These are phyloP conservation scores for Candida taoyuanica DNA, from an alignment of 805 yeast genomes.

Conservation along the genomic window DNA sequence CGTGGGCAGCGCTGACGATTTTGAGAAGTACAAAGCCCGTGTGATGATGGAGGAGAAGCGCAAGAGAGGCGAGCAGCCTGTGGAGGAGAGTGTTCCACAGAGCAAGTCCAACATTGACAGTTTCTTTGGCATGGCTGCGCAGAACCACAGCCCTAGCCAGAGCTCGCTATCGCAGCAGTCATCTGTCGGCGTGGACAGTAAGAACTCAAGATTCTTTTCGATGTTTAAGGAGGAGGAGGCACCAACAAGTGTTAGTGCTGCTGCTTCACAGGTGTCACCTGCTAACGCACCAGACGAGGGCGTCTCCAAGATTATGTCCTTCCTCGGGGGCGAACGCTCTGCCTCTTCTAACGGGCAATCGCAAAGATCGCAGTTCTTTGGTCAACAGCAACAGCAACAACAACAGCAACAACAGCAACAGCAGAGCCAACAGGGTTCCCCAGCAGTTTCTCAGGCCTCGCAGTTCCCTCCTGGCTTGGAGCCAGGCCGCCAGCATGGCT, in stretches of 20 bases:
- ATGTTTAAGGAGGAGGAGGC: conserved; percentile 23
- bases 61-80: conserved; percentile 28
- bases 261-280: background rate
- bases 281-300: conserved; percentile 12
- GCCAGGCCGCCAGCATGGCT: conserved; percentile 11
- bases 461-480: conserved; percentile 23
- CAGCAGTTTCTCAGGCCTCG: conserved; percentile 8
- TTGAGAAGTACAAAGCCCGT: conserved; percentile 37
- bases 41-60: conserved; percentile 34
- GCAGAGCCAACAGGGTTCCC: conserved; percentile 7
- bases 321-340: conserved; percentile 10
- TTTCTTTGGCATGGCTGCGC: conserved; percentile 20
- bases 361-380: conserved; percentile 17
- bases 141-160: too few relatives aligned
- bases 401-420: too few relatives aligned
- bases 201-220: conserved; percentile 27
- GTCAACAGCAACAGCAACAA: too few relatives aligned
- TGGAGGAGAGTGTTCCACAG: conserved; percentile 3
- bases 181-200: conserved; percentile 16
- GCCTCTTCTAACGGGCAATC: background rate
- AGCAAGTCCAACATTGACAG: conserved; percentile 21
- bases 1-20: conserved; percentile 29
- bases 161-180: too few relatives aligned
- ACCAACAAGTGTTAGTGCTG: background rate
- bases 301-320: conserved; percentile 25